These are phyloP conservation scores for Silene coronaria DNA, from an alignment of 179 eudicot genomes.

Conservation along the genomic window DNA sequence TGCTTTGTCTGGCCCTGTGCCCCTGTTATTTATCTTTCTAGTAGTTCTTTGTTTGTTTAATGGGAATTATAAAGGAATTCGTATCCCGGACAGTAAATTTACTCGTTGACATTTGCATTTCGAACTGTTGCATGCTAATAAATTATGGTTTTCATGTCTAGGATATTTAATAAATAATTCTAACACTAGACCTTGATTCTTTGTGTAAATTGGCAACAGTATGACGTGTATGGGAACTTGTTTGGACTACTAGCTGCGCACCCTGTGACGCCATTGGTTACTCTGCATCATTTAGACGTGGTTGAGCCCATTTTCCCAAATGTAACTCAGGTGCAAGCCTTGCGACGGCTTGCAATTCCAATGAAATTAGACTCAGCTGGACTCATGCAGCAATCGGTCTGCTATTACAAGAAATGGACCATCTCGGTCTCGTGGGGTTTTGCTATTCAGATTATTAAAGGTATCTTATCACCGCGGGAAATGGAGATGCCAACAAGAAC, in stretches of 20 bases:
- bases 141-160: background rate
- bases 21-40: background rate
- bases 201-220: conserved; percentile 41
- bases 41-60: background rate
- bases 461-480: conserved; percentile 75
- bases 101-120: too few relatives aligned
- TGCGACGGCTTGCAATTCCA: conserved; percentile 47
- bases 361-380: conserved; percentile 80
- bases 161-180: background rate
- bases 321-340: conserved; percentile 59
- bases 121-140: too few relatives aligned
- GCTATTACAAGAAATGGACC: conserved; percentile 73
- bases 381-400: conserved; percentile 80
- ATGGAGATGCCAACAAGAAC: conserved; percentile 90
- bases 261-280: conserved; percentile 75
- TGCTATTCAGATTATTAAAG: conserved; percentile 72
- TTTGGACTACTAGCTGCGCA: conserved; percentile 85
- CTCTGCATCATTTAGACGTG: conserved; percentile 83
- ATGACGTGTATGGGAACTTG: conserved; percentile 78
- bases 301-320: conserved; percentile 89
- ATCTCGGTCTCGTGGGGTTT: conserved; percentile 88
- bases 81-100: too few relatives aligned
- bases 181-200: conserved; percentile 18
- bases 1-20: background rate
- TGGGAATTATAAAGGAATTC: too few relatives aligned